Evolutionary conservation across 371 early-diverging fungal genomes (phyloP).

Genomic region (Zopfochytrium polystomum): DNA sequence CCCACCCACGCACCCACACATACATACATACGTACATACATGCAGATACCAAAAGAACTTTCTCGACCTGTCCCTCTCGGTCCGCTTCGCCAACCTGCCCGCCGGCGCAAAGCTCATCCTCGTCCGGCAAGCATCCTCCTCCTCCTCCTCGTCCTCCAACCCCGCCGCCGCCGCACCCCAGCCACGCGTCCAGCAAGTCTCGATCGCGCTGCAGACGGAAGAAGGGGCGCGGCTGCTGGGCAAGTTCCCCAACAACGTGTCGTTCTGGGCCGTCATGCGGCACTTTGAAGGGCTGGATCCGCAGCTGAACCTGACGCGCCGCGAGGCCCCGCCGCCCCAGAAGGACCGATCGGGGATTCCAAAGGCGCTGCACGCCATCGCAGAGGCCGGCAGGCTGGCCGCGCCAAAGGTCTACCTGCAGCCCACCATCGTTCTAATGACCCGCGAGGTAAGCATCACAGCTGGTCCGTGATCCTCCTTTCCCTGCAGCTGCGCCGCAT

Average conservation of each 20-base stretch:
- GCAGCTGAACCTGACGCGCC: neutral
- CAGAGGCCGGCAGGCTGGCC: neutral
- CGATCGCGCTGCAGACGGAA: conserved; percentile 58
- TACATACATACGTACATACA: neutral
- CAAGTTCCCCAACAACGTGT: conserved; percentile 36
- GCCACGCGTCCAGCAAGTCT: conserved; percentile 21
- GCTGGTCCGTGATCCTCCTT: too few species aligned
- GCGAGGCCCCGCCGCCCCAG: neutral
- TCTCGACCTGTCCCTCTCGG: conserved; percentile 53
- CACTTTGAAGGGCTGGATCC: conserved; percentile 35
- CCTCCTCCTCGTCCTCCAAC: conserved; percentile 5
- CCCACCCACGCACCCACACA: too few species aligned
- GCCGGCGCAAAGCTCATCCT: conserved; percentile 57
- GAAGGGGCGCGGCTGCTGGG: conserved; percentile 49
- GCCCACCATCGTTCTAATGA: neutral
- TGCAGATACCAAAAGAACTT: conserved; percentile 31
- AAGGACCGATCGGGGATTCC: too few species aligned
- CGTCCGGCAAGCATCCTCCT: conserved; percentile 17
- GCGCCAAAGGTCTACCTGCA: neutral
- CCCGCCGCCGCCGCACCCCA: conserved; percentile 8
- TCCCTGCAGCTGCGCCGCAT: too few species aligned
- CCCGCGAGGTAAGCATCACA: too few species aligned
- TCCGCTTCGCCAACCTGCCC: conserved; percentile 62
- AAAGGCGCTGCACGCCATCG: neutral
- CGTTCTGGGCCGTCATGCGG: conserved; percentile 54